Evolutionary conservation across 208 protist species (phyloP), one percentile per base, ranked within the genome.

Genomic region (Acanthamoeba polyphaga): DNA sequence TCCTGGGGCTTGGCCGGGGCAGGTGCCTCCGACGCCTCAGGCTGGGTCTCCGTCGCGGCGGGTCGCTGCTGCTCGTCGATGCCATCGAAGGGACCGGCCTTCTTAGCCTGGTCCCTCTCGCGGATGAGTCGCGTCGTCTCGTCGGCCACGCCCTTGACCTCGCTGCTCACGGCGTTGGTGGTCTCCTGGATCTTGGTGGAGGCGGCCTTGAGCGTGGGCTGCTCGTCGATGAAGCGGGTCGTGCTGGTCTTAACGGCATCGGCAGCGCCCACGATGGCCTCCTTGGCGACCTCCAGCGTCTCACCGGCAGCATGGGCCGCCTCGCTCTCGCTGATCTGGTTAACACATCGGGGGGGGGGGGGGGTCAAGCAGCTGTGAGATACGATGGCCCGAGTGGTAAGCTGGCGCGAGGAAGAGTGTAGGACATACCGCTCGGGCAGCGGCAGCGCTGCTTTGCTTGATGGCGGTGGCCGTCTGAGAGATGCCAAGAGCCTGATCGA

Each of bases 401-500:
- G 32, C 17, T 27, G 32, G 27, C 32, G 70, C 22, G 64, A 70
- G 27, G 27, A 32, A 70, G 68, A 15, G 10, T 43, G 32, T n/a
- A 43, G 32, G 29, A 84, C 29, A 34, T 66, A 89, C 82, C 34
- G 82, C 82, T 60, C 82, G 46, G 82, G 82, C 82, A 46, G 82
- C 82, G 8, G 82, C 82, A 43, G 62, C 55, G 87, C 87, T 92
- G 62, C 60, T 95, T 68, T 95, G 27, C 46, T 62, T 68, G 24
- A 95, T 68, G 46, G 76, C 34, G 34, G 76, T 84, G 92, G 82
- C 82, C 6, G 92, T 95, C 68, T 88, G 62, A 5, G 68, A 78
- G 92, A 95, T 19, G 68, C 92, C 92, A 53, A 95, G 68, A 15
- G 92, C 82, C 92, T 95, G 92, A 34, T 95, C 92, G 38, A 95